A percentile compares a stretch with the other conserved stretches of the same genome.
These are phyloP conservation scores for Metschnikowia amazonensis DNA, from an alignment of 805 yeast genomes.

Conservation along the genomic window DNA sequence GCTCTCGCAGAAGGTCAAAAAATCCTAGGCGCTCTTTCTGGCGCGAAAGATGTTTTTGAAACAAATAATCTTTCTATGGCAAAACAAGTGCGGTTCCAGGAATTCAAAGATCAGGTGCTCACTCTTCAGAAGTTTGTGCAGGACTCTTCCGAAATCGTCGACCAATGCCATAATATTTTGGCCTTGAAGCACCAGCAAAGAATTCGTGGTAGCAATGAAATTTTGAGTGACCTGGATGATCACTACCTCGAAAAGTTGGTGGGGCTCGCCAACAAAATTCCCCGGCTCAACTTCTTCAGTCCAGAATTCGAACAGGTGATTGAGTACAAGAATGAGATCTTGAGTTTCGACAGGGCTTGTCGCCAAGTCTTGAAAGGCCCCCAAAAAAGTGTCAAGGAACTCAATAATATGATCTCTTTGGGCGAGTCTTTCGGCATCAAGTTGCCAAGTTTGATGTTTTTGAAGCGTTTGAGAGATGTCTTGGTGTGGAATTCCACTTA, in stretches of 20 bases:
- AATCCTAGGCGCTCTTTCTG: conserved; percentile 37
- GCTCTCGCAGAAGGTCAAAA: conserved; percentile 55
- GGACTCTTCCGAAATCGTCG: conserved; percentile 49
- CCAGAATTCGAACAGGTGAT: conserved; percentile 59
- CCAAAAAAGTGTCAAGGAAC: conserved; percentile 39
- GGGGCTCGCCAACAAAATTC: conserved; percentile 35
- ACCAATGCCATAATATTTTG: conserved; percentile 51
- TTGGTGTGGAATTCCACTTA: conserved; percentile 32
- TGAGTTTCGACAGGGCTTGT: conserved; percentile 48
- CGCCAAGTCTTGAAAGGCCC: conserved; percentile 33
- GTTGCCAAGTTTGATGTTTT: conserved; percentile 43
- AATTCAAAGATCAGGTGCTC: conserved; percentile 22
- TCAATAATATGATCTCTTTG: conserved; percentile 49
- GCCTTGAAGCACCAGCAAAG: conserved; percentile 51
- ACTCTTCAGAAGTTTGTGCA: conserved; percentile 42
- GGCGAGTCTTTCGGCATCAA: conserved; percentile 61
- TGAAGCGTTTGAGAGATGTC: conserved; percentile 34
- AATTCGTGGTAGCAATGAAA: conserved; percentile 29
- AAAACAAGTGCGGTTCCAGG: conserved; percentile 7
- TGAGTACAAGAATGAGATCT: conserved; percentile 51
- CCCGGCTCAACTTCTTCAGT: conserved; percentile 46
- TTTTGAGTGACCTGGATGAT: conserved; percentile 22
- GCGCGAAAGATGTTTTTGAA: conserved; percentile 17
- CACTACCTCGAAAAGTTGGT: conserved; percentile 12
- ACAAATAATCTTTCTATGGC: conserved; percentile 10